Conservation (phyloP, 208 protist species). For the Leptomonas pyrrhocoris region DNA sequence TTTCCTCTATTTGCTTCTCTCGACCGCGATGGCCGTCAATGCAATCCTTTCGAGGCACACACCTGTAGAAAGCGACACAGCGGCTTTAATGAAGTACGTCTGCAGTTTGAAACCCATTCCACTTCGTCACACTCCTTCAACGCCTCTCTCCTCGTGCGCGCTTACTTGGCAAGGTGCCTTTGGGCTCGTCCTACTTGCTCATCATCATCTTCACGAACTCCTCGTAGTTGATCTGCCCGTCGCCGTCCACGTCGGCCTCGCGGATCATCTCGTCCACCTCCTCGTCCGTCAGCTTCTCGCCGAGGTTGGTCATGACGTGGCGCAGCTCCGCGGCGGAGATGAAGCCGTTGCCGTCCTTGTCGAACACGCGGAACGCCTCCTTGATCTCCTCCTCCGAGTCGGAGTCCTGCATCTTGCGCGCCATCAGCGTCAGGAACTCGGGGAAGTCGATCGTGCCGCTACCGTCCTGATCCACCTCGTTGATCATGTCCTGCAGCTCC, state of each 20-base stretch:
- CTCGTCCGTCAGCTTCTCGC: constrained; percentile 94
- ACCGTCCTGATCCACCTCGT: constrained; percentile 96
- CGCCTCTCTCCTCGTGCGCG: too few relatives aligned
- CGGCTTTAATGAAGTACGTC: too few relatives aligned
- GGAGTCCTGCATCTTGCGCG: constrained; percentile 89
- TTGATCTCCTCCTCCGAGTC: constrained; percentile 95
- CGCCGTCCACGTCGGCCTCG: constrained; percentile 86
- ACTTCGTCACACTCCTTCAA: too few relatives aligned
- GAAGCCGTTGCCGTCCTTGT: constrained; percentile 95
- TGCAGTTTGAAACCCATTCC: too few relatives aligned
- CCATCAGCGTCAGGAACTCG: constrained; percentile 91
- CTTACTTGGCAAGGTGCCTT: too few relatives aligned
- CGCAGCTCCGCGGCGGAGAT: constrained; percentile 94
- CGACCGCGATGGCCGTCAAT: too few relatives aligned
- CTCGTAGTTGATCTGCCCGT: constrained; percentile 82
- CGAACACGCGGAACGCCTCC: constrained; percentile 96
- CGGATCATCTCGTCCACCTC: constrained; percentile 93
- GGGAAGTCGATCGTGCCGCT: constrained; percentile 97
- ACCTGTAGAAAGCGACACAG: too few relatives aligned
- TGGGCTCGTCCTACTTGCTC: constrained; percentile 48
- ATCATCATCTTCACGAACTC: constrained; percentile 92
- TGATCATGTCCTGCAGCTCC: constrained; percentile 98
- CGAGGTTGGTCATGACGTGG: constrained; percentile 95
- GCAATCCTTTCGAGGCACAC: too few relatives aligned
- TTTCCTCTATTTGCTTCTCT: too few relatives aligned